Conservation (phyloP, 2,329 filamentous ascomycete genomes). For the Lizonia empirigonia region DNA sequence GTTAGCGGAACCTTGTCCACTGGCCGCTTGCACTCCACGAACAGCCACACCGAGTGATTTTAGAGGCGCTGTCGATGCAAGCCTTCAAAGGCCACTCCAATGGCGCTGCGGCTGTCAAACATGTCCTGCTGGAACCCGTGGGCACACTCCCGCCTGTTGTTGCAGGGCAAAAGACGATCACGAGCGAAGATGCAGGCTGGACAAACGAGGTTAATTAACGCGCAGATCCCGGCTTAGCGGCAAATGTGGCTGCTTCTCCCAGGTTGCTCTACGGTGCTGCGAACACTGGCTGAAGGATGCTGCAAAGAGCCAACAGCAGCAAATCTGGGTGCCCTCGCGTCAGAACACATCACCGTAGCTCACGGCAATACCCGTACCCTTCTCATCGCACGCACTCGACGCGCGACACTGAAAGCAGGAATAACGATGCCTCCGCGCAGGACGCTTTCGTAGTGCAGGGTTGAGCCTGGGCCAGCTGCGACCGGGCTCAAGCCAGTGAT, state of each 20-base stretch:
- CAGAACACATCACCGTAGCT: not conserved
- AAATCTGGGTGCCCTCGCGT: not conserved
- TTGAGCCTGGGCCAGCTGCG: conserved; percentile 26
- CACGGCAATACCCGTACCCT: not conserved
- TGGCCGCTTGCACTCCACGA: not conserved
- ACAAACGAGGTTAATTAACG: conserved; percentile 18
- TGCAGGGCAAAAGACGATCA: too few species aligned
- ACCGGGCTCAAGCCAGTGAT: conserved; percentile 22
- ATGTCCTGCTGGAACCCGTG: not conserved
- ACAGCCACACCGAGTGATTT: not conserved
- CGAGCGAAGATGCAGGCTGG: too few species aligned
- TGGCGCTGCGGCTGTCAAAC: too few species aligned
- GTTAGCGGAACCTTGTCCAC: conserved; percentile 7
- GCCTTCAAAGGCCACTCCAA: not conserved
- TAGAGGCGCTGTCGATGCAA: not conserved
- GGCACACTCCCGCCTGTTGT: not conserved
- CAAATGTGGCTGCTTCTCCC: conserved; percentile 11
- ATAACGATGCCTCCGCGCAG: not conserved
- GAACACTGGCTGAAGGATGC: not conserved
- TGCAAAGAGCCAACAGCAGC: not conserved
- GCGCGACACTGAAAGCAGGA: not conserved
- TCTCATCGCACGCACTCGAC: not conserved
- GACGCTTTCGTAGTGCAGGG: conserved; percentile 24
- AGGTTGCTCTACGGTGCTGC: conserved; percentile 8
- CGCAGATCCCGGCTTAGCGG: conserved; percentile 23